Evolutionary conservation across 805 yeast genomes (phyloP), one percentile per base, ranked within the genome.

Genomic region (Candida germanica): DNA sequence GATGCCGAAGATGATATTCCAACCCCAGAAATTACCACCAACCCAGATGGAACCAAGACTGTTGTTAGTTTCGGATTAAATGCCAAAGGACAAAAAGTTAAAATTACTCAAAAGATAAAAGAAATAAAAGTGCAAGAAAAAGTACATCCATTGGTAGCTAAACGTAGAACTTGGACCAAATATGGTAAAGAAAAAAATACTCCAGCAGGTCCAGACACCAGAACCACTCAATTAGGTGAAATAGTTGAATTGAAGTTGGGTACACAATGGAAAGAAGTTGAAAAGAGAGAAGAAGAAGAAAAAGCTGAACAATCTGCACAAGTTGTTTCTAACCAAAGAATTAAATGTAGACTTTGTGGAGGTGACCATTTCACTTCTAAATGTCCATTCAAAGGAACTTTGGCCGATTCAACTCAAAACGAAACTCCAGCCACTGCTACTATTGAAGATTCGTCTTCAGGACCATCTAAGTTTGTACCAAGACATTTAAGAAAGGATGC

Each of bases 361-460:
- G 96, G 96, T 57, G 83, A 79, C 49, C 99, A 93, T 73, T 86
- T 81, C 76, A 85, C 97, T 27, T 69, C 87, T 61, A 82, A 83
- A 69, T 93, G 99, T 84, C 98, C 98, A 46, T 87, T 79, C 77
- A 89, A 85, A 69, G 94, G 83, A 53, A 84, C 93, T 25, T 71
- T 91, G 59, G 69, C 73, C 18, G 71, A 68, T 24, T 50, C 59
- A 21, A 48, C 59, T 6, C 50, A 46, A 30, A 58, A 55, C 19
- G 50, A 51, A 18, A 32, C 27, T 13, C 30, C 33, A 26, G 31
- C 31, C 2, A 20, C 35, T 21, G 54, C 47, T 24, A 58, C 58
- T 21, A 20, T 29, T 19, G 61, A 49, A 19, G 40, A 50, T 24
- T 34, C 40, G 19, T 39, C 49, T 47, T 35, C 43, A 20, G 44